phyloP scores from a whole-genome alignment of 1,284 basidiomycete species.

The Porphyrellus sp. region DNA sequence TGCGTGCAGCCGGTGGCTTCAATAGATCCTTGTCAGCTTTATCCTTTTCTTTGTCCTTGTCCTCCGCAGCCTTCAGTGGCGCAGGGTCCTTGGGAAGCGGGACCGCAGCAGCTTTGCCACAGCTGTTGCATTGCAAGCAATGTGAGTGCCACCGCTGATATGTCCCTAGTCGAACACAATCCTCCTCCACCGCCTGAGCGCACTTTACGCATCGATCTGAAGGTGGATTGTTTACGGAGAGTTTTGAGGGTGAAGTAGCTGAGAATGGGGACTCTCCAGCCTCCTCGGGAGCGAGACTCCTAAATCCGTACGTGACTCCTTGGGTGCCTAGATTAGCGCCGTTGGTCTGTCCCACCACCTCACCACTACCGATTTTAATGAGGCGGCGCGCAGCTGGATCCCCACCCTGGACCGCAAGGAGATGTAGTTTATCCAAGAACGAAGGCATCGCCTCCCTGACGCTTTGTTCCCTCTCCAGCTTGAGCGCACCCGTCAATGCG shows the following conservation, averaged over 20 bases:
- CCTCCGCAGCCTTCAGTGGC: conserved; percentile 39
- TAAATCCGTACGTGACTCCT: conserved; percentile 83
- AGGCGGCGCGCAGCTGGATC: conserved; percentile 73
- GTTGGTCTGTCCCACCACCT: conserved; percentile 44
- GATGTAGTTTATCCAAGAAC: conserved; percentile 90
- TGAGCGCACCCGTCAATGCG: conserved; percentile 92
- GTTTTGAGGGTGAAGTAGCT: conserved; percentile 41
- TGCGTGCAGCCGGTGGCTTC: conserved; percentile 60
- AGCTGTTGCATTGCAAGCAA: conserved; percentile 81
- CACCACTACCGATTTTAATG: conserved; percentile 66
- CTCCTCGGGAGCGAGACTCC: conserved; percentile 83
- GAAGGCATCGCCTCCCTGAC: conserved; percentile 81
- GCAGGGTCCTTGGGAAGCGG: conserved; percentile 52
- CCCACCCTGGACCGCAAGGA: conserved; percentile 84
- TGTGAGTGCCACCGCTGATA: conserved; percentile 96
- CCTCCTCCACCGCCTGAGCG: conserved; percentile 91
- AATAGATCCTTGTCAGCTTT: conserved; percentile 44
- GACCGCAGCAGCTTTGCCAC: conserved; percentile 75
- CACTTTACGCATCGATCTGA: conserved; percentile 92
- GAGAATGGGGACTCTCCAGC: conserved; percentile 84
- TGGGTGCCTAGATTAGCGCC: conserved; percentile 68
- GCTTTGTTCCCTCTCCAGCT: conserved; percentile 87
- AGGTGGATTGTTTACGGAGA: conserved; percentile 62
- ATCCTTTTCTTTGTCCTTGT: conserved; percentile 42
- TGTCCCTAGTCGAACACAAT: conserved; percentile 90